These are phyloP conservation scores for Cladosporium halotolerans DNA, from an alignment of 2,329 filamentous ascomycete species.

Conservation along the genomic window DNA sequence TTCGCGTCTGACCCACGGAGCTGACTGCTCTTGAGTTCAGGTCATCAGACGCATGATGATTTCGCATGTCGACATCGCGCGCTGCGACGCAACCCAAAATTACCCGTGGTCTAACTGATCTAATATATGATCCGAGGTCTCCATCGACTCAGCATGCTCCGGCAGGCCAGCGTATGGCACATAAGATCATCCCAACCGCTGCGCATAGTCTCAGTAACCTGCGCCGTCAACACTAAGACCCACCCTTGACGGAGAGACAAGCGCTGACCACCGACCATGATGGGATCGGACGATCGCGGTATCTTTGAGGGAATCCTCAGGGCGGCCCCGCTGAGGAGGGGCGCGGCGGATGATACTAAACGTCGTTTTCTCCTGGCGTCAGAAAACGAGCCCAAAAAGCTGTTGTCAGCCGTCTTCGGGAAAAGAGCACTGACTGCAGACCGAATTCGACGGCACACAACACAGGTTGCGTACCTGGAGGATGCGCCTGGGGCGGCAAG, in stretches of 20 bases:
- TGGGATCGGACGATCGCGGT: conserved; percentile 1
- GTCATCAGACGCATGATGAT: not conserved
- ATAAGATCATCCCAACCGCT: not conserved
- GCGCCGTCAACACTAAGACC: conserved; percentile 6
- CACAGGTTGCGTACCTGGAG: too few relatives aligned
- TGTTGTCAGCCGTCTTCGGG: conserved; percentile 8
- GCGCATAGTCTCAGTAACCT: not conserved
- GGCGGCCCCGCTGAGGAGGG: conserved; percentile 8
- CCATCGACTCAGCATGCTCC: too few relatives aligned
- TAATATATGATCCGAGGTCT: too few relatives aligned
- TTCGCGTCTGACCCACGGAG: not conserved
- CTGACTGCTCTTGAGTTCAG: not conserved
- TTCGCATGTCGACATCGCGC: not conserved
- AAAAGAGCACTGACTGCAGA: not conserved
- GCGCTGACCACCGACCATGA: conserved; percentile 6
- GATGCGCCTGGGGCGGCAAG: too few relatives aligned
- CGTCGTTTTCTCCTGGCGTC: conserved; percentile 1
- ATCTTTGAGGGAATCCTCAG: conserved; percentile 10
- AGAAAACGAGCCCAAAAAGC: not conserved
- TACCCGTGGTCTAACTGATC: too few relatives aligned
- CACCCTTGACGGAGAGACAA: conserved; percentile 3
- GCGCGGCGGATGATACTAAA: not conserved
- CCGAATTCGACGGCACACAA: too few relatives aligned
- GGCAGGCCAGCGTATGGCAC: too few relatives aligned
- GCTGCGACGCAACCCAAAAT: not conserved